A percentile compares a stretch with the other conserved stretches of the same genome.
phyloP scores from a whole-genome alignment of 2,329 filamentous ascomycete genomes.

The Kalaharituber pfeilii region DNA sequence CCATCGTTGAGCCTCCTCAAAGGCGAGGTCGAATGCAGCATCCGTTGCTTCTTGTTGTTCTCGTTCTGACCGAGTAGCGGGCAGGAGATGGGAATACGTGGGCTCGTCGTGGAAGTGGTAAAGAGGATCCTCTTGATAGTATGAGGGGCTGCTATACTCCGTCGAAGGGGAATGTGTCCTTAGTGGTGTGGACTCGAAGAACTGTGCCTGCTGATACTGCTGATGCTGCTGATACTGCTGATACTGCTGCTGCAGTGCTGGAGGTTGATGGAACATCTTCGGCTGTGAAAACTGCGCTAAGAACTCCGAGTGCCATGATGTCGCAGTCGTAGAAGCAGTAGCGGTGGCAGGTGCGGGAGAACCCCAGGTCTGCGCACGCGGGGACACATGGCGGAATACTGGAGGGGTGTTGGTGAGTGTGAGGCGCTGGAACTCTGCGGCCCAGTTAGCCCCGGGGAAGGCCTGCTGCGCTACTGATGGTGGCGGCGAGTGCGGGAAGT shows the following conservation, averaged over 20 bases:
- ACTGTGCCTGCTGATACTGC: slow-evolving; percentile 2
- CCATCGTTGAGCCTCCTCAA: slow-evolving; percentile 9
- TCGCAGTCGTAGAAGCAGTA: slow-evolving; percentile 6
- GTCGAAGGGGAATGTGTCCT: not conserved
- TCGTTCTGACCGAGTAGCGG: not conserved
- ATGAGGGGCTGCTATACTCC: no score
- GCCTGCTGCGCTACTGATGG: slow-evolving; percentile 20
- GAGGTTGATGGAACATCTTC: not conserved
- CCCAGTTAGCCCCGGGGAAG: slow-evolving; percentile 22
- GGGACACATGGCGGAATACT: no score
- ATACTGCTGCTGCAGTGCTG: slow-evolving; percentile 44
- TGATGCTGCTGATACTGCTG: slow-evolving; percentile 24
- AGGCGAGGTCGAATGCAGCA: slow-evolving; percentile 15
- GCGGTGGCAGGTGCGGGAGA: slow-evolving; percentile 9
- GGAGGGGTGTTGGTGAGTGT: not conserved
- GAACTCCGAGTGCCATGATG: slow-evolving; percentile 14
- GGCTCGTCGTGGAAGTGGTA: not conserved
- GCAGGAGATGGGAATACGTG: not conserved
- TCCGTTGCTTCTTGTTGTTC: slow-evolving; percentile 6
- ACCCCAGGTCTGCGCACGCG: slow-evolving; percentile 1
- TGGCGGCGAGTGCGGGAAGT: slow-evolving; percentile 22
- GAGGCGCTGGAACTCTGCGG: slow-evolving; percentile 33
- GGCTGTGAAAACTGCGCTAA: not conserved
- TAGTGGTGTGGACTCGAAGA: not conserved
- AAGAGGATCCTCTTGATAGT: slow-evolving; percentile 3